phyloP scores from a whole-genome alignment of 352 stramenopile genomes.

The Peronosclerospora sorghi region DNA sequence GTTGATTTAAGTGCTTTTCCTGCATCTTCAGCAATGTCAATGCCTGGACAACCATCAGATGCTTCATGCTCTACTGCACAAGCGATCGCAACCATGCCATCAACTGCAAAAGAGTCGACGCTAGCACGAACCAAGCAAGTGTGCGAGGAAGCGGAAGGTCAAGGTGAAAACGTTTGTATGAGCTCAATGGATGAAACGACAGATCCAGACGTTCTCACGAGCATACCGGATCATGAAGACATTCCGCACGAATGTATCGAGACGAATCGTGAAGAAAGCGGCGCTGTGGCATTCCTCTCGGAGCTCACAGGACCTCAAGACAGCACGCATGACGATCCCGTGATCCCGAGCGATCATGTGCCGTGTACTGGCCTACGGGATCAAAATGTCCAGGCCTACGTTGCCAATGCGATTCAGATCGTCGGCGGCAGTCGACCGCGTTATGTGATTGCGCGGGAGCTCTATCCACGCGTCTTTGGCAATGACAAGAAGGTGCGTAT shows the following conservation, averaged over 20 bases:
- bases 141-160: slow-evolving; percentile 4
- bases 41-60: slow-evolving; percentile 4
- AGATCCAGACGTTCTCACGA: too few species aligned
- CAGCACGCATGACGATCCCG: slow-evolving; percentile 3
- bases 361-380: slow-evolving; percentile 54
- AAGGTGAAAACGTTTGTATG: background rate
- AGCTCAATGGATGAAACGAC: background rate
- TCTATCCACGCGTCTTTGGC: slow-evolving; percentile 52
- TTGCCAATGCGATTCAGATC: slow-evolving; percentile 49
- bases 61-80: background rate
- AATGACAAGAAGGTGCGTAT: slow-evolving; percentile 57
- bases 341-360: slow-evolving; percentile 26
- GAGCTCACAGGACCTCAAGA: slow-evolving; percentile 7
- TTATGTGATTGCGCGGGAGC: slow-evolving; percentile 71
- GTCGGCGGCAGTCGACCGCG: slow-evolving; percentile 65
- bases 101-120: slow-evolving; percentile 1
- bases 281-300: slow-evolving; percentile 19
- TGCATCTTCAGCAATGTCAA: slow-evolving; percentile 15
- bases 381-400: slow-evolving; percentile 51
- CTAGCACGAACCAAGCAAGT: too few species aligned
- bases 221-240: slow-evolving; percentile 1
- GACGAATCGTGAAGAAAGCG: slow-evolving; percentile 6
- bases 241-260: slow-evolving; percentile 3
- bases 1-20: slow-evolving; percentile 41
- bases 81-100: background rate